phyloP scores from a whole-genome alignment of 192 early-diverging fungal genomes.

The Coemansia sp. region DNA sequence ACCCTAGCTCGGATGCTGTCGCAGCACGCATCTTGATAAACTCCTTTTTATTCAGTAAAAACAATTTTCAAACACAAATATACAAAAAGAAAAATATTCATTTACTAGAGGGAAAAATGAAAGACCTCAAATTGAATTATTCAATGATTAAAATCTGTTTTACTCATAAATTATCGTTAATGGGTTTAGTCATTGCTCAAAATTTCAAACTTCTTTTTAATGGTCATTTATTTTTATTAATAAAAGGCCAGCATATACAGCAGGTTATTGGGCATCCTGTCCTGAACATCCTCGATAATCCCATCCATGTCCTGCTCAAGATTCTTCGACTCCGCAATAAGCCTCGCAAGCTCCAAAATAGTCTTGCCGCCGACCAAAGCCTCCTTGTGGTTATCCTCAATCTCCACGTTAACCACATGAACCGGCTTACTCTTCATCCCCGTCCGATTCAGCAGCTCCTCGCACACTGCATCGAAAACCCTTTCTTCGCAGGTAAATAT shows the following conservation, averaged over 20 bases:
- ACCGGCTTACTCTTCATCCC: constrained; percentile 66
- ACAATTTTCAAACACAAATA: not conserved
- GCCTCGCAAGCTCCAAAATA: constrained; percentile 75
- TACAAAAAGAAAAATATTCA: not conserved
- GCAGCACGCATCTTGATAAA: constrained; percentile 9
- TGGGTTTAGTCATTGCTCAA: not conserved
- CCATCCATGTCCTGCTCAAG: constrained; percentile 82
- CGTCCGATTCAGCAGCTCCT: constrained; percentile 77
- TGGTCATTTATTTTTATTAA: too few relatives aligned
- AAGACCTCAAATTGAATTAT: too few relatives aligned
- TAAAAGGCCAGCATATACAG: constrained; percentile 65
- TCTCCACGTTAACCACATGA: constrained; percentile 95
- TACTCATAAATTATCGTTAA: too few relatives aligned
- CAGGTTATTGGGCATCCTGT: constrained; percentile 57
- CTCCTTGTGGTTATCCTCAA: constrained; percentile 91
- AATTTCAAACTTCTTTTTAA: too few relatives aligned
- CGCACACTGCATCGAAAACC: constrained; percentile 89
- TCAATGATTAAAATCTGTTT: too few relatives aligned
- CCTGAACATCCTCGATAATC: constrained; percentile 73
- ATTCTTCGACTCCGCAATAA: constrained; percentile 57
- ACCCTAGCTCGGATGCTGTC: constrained; percentile 16
- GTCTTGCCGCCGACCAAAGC: constrained; percentile 79
- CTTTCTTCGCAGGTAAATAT: constrained; percentile 96
- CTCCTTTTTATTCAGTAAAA: not conserved
- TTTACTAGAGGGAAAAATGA: too few relatives aligned